Percentiles rank a stretch among this genome's conserved stretches.
These are phyloP conservation scores for Incumbomyces lentus DNA, from an alignment of 2,329 filamentous ascomycete genomes.

Conservation along the genomic window DNA sequence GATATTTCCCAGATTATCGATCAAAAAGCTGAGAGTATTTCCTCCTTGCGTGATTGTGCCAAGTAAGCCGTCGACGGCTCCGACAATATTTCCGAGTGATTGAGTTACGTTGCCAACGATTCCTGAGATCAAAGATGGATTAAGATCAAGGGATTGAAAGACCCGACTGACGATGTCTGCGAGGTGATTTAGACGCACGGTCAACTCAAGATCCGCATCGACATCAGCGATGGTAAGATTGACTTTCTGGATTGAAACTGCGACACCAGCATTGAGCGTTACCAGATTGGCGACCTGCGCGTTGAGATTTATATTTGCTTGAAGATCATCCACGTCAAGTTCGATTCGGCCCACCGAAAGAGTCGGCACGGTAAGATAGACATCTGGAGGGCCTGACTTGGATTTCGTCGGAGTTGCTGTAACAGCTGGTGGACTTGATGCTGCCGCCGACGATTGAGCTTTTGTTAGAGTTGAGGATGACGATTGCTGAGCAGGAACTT, in stretches of 20 bases:
- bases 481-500: no score
- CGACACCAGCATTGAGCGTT: conserved; percentile 40
- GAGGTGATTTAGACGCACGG: conserved; percentile 50
- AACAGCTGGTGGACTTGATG: no score
- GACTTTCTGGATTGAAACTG: conserved; percentile 39
- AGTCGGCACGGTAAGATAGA: conserved; percentile 47
- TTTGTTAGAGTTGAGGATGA: no score
- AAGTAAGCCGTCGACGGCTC: conserved; percentile 48
- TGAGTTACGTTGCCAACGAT: conserved; percentile 42
- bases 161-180: conserved; percentile 53
- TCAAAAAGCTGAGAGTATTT: conserved; percentile 44
- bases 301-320: conserved; percentile 50
- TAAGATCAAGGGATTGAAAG: conserved; percentile 49
- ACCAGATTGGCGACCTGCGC: conserved; percentile 52
- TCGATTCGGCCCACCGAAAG: conserved; percentile 51
- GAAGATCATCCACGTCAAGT: conserved; percentile 48
- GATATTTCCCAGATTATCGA: conserved; percentile 55
- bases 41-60: conserved; percentile 49
- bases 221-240: conserved; percentile 55
- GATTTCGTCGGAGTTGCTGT: no score
- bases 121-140: conserved; percentile 49
- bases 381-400: conserved; percentile 36
- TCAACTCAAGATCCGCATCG: conserved; percentile 47
- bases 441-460: no score
- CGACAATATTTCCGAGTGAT: conserved; percentile 44